phyloP scores from a whole-genome alignment of 768 basidiomycete genomes.

The Pleurotus eryngii region DNA sequence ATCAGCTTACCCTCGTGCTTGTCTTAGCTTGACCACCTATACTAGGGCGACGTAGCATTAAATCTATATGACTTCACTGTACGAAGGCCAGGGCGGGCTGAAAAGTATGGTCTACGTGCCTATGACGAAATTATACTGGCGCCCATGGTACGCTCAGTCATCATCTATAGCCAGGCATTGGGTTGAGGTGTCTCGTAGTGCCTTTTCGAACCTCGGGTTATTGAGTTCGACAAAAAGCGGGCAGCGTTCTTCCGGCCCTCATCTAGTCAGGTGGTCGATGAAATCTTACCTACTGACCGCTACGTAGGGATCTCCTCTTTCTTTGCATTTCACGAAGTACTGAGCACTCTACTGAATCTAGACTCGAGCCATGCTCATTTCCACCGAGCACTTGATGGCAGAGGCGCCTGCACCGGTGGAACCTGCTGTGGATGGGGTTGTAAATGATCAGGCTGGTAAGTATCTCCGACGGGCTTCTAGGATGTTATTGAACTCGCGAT shows the following conservation, averaged over 20 bases:
- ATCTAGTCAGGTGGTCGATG: constrained; percentile 64
- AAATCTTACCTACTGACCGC: constrained; percentile 44
- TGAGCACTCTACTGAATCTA: constrained; percentile 22
- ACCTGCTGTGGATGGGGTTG: constrained; percentile 16
- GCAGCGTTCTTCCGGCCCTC: constrained; percentile 45
- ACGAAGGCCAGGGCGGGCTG: constrained; percentile 70
- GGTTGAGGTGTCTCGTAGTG: constrained; percentile 48
- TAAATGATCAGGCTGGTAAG: constrained; percentile 2
- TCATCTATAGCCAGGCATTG: neutral
- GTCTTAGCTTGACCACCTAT: constrained; percentile 1
- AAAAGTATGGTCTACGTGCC: constrained; percentile 86
- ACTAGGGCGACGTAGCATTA: constrained; percentile 81
- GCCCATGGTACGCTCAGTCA: constrained; percentile 66
- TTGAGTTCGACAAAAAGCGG: constrained; percentile 83
- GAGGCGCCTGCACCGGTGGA: constrained; percentile 19
- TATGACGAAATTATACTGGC: constrained; percentile 96
- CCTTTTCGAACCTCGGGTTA: constrained; percentile 88
- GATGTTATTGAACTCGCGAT: neutral
- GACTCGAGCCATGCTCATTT: constrained; percentile 91
- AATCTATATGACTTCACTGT: constrained; percentile 91
- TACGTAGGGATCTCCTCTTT: constrained; percentile 37
- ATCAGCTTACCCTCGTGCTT: neutral
- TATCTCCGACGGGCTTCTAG: neutral
- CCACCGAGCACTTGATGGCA: constrained; percentile 76
- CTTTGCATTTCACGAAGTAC: neutral